Conservation (phyloP, 768 basidiomycete species). For the Lentinula raphanica region DNA sequence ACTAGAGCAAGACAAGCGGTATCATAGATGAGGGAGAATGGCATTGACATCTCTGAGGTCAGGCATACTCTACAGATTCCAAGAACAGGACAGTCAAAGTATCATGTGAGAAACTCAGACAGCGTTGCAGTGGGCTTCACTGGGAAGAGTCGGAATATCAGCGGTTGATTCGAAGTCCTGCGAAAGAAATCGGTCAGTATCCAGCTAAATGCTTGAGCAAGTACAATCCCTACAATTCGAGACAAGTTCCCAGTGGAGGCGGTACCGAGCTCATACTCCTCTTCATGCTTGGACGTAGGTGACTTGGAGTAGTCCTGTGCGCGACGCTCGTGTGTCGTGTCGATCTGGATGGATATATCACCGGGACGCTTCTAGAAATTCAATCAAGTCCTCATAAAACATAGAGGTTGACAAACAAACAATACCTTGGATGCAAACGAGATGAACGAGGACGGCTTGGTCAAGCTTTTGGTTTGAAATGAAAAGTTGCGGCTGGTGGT, state of each 20-base stretch:
- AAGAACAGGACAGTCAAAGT: background rate
- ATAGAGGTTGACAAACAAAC: background rate
- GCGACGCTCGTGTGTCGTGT: constrained; percentile 21
- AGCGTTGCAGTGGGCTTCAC: background rate
- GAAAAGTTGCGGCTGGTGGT: constrained; percentile 17
- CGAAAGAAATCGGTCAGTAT: background rate
- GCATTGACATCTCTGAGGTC: background rate
- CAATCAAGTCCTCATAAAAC: background rate
- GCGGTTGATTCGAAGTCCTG: background rate
- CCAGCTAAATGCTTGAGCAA: background rate
- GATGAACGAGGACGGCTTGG: background rate
- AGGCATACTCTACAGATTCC: background rate
- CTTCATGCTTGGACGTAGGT: background rate
- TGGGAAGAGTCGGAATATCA: background rate
- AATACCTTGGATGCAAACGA: constrained; percentile 13
- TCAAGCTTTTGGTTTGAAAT: constrained; percentile 9
- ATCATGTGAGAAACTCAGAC: background rate
- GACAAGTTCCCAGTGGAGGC: background rate
- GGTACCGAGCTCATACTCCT: background rate
- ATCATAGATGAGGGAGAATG: background rate
- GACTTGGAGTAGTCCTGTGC: background rate
- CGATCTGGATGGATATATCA: constrained; percentile 31
- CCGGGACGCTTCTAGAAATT: constrained; percentile 12
- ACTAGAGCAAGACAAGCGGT: background rate
- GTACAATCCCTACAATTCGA: background rate